Evolutionary conservation across 495 filamentous ascomycete species (phyloP), one percentile per base, ranked within the genome.

Genomic region (Penicillium subrubescens): DNA sequence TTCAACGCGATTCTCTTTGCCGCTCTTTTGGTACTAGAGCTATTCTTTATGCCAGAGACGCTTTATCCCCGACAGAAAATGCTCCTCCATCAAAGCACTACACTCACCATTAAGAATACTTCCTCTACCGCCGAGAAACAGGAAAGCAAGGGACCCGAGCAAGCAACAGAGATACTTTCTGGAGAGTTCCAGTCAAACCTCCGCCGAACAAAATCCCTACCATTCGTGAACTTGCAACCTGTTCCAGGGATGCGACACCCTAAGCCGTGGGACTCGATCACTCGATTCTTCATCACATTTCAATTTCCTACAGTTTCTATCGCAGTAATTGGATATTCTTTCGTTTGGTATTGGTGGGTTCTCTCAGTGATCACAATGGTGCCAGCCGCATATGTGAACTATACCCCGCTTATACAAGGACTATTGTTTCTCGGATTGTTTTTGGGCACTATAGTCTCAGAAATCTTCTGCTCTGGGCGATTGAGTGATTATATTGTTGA

Each of bases 311-410:
- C 77, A 8, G 75, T 87, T 0, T 69, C 76, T 0, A 72, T 86
- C 25, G 62, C 77, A 6, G 77, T 88, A 1, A 57, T 84, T 17
- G 75, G 80, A 21, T 89, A 85, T 71, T 81, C 75, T 57, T 88
- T 88, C 64, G 67, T 77, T 4, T 87, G 83, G 83, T 88, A 89
- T 71, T 88, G 86, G 86, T 89, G 85, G 86, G 72, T 89, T 12
- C 65, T 88, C 8, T 86, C 84, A 0, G 75, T 89, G 12, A 84
- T 89, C 25, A 88, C 87, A 4, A 79, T 86, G 76, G 73, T 87
- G 8, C 87, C 87, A 0, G 77, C 79, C 21, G 87, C 86, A n/a
- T 89, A 89, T 63, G 67, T 70, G 33, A 58, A 70, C 11, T 86
- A 84, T 59, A 67, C 70, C 0, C 82, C 85, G 6, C 71, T 87